Evolutionary conservation across 768 basidiomycete species (phyloP).

Genomic region (Lentinula detonsa): DNA sequence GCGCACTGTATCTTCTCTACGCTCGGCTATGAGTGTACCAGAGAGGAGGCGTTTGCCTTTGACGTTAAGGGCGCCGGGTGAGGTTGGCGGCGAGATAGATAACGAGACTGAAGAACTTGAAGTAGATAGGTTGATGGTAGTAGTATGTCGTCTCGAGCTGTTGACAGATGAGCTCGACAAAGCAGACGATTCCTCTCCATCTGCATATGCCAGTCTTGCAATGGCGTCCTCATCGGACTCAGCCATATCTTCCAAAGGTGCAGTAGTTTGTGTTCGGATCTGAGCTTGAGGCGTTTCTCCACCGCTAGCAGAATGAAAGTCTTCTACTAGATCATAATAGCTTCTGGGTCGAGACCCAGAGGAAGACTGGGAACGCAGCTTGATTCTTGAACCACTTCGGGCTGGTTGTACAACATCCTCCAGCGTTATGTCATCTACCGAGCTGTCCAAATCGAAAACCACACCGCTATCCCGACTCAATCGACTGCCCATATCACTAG

Average conservation of each 20-base stretch:
- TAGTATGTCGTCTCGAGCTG: conserved; percentile 5
- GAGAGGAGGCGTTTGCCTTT: background rate
- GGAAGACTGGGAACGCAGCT: conserved; percentile 24
- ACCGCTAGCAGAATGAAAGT: conserved; percentile 33
- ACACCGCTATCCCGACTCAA: background rate
- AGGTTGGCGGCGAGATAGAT: background rate
- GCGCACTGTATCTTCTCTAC: conserved; percentile 56
- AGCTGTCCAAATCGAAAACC: conserved; percentile 1
- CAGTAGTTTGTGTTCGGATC: background rate
- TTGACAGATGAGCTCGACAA: background rate
- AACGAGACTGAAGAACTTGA: background rate
- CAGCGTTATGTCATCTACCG: background rate
- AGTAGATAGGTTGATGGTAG: background rate
- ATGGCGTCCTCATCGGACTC: conserved; percentile 2
- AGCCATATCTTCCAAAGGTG: background rate
- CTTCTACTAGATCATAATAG: conserved; percentile 61
- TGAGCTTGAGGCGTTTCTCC: background rate
- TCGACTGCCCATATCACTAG: background rate
- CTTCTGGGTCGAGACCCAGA: conserved; percentile 45
- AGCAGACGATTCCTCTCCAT: conserved; percentile 2
- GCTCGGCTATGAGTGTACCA: conserved; percentile 6
- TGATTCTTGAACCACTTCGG: conserved; percentile 19
- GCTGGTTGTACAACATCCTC: conserved; percentile 10
- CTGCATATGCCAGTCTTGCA: conserved; percentile 10
- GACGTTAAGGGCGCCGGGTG: background rate